Percentiles rank a stretch among this genome's conserved stretches.
phyloP scores from a whole-genome alignment of 495 filamentous ascomycete species.

The Lasiosphaeris hirsuta region DNA sequence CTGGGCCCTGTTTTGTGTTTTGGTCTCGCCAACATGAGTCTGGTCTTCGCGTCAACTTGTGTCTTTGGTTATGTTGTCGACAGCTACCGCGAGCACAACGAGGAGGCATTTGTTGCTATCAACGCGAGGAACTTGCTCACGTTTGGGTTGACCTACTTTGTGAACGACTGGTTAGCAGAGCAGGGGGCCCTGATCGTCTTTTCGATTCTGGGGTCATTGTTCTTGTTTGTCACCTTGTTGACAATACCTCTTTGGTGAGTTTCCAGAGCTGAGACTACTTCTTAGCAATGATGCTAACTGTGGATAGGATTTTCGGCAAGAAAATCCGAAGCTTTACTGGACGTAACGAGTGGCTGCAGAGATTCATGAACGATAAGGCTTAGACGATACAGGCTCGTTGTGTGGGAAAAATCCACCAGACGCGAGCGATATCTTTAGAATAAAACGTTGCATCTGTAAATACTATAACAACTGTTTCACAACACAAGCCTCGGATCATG shows the following conservation, averaged over 20 bases:
- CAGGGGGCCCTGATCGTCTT: slow-evolving; percentile 49
- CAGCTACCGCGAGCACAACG: slow-evolving; percentile 46
- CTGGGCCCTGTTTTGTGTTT: slow-evolving; percentile 50
- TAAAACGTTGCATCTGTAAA: too few relatives aligned
- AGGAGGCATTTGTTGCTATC: slow-evolving; percentile 56
- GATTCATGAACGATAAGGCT: slow-evolving; percentile 46
- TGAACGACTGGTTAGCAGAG: slow-evolving; percentile 47
- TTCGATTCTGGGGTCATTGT: slow-evolving; percentile 46
- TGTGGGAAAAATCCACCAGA: too few relatives aligned
- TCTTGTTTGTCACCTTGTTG: slow-evolving; percentile 43
- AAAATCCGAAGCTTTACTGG: slow-evolving; percentile 42
- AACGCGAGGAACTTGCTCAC: slow-evolving; percentile 53
- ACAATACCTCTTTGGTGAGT: slow-evolving; percentile 51
- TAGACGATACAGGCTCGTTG: too few relatives aligned
- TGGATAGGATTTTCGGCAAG: slow-evolving; percentile 46
- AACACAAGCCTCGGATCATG: too few relatives aligned
- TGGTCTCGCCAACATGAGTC: slow-evolving; percentile 51
- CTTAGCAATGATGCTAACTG: not conserved
- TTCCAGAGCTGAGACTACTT: not conserved
- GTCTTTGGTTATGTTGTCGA: slow-evolving; percentile 56
- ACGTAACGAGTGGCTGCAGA: slow-evolving; percentile 42
- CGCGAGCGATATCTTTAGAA: too few relatives aligned
- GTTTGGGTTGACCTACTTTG: slow-evolving; percentile 53
- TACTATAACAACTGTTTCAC: too few relatives aligned
- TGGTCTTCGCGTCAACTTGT: slow-evolving; percentile 49